phyloP scores from a whole-genome alignment of 306 rosid species.

The Acacia melanoxylon region DNA sequence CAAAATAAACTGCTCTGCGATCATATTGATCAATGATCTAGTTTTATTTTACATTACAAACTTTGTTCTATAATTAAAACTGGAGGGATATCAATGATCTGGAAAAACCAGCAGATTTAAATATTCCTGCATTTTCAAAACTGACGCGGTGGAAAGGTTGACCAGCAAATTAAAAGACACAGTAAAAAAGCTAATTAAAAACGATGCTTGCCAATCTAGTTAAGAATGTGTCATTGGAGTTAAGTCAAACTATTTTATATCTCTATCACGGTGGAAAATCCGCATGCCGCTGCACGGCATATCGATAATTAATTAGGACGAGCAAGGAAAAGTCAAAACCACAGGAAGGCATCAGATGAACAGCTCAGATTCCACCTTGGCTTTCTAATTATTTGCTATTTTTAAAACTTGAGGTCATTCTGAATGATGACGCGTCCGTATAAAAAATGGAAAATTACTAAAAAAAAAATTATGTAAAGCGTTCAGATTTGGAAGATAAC shows the following conservation, averaged over 20 bases:
- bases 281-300: neutral
- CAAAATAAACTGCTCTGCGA: neutral
- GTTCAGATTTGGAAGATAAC: too few species aligned
- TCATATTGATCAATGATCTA: neutral
- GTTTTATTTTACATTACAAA: neutral
- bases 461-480: too few species aligned
- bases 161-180: neutral
- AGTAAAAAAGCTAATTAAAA: too few species aligned
- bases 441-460: neutral
- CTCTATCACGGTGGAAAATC: neutral
- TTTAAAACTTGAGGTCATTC: neutral
- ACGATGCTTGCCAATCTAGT: neutral
- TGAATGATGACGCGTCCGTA: neutral
- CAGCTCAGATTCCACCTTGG: neutral
- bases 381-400: neutral
- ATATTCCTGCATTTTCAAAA: neutral
- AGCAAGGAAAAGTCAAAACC: neutral
- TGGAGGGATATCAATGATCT: too few species aligned
- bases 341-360: neutral
- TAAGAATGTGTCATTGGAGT: neutral
- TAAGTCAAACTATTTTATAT: neutral
- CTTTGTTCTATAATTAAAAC: too few species aligned
- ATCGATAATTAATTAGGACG: neutral
- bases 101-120: neutral
- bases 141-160: neutral